Evolutionary conservation across 163 green algal species (phyloP).

Genomic region (Chloromonas sp.): DNA sequence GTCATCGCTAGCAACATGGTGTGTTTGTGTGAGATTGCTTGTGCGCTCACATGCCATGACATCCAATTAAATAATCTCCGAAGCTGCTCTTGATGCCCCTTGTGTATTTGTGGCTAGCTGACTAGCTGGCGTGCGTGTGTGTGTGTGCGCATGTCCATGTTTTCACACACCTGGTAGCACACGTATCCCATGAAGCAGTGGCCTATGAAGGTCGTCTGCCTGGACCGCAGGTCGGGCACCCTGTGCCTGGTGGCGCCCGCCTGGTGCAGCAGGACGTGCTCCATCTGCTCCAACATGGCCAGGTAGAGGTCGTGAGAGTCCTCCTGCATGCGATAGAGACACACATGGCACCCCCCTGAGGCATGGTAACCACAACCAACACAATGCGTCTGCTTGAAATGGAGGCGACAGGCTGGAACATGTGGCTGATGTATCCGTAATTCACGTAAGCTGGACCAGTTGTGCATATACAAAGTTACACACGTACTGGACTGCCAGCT

Average conservation of each 20-base stretch:
- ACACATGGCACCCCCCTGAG: background rate
- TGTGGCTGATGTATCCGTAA: background rate
- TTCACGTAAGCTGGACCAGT: background rate
- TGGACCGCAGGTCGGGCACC: slow-evolving; percentile 18
- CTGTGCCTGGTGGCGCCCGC: slow-evolving; percentile 18
- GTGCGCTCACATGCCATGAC: no score
- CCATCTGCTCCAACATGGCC: slow-evolving; percentile 29
- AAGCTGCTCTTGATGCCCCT: no score
- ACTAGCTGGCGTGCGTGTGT: no score
- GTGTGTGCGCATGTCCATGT: no score
- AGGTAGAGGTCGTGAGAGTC: slow-evolving; percentile 35
- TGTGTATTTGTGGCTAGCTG: no score
- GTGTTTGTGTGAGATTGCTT: no score
- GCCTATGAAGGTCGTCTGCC: slow-evolving; percentile 32
- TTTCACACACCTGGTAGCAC: slow-evolving; percentile 16
- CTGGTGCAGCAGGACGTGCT: slow-evolving; percentile 24
- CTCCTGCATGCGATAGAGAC: slow-evolving; percentile 21
- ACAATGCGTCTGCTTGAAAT: background rate
- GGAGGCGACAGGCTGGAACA: background rate
- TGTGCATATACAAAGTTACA: background rate
- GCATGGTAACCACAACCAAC: background rate
- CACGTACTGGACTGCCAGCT: background rate
- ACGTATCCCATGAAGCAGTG: slow-evolving; percentile 29
- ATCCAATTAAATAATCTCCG: no score
- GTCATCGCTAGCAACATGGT: no score